A percentile compares a stretch with the other conserved stretches of the same genome.
phyloP scores from a whole-genome alignment of 169 alveolate species.

The Cryptosporidium felis region DNA sequence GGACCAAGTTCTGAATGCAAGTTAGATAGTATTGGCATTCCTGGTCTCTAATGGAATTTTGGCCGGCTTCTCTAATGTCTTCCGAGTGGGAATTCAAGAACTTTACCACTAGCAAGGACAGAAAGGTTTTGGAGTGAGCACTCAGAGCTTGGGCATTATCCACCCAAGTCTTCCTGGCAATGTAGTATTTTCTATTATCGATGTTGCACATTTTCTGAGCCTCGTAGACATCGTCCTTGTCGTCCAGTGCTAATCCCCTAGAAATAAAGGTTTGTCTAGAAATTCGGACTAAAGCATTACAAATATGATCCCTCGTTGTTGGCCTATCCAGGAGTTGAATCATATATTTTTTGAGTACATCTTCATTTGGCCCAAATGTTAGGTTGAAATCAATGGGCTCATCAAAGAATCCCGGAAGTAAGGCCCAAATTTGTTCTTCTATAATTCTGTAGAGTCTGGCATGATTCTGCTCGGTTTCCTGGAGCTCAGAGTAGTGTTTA shows the following conservation, averaged over 20 bases:
- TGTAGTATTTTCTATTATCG: slow-evolving; percentile 28
- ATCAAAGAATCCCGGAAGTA: slow-evolving; percentile 60
- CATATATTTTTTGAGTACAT: slow-evolving; percentile 10
- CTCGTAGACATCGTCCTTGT: slow-evolving; percentile 5
- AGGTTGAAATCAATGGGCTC: slow-evolving; percentile 20
- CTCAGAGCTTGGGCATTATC: neutral
- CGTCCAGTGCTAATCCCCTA: neutral
- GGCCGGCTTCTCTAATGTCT: neutral
- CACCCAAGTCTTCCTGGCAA: slow-evolving; percentile 15
- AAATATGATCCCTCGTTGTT: slow-evolving; percentile 15
- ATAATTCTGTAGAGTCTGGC: slow-evolving; percentile 42
- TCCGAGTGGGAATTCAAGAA: slow-evolving; percentile 26
- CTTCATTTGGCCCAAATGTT: neutral
- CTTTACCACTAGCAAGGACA: slow-evolving; percentile 24
- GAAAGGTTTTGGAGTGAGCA: slow-evolving; percentile 2
- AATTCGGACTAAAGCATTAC: slow-evolving; percentile 37
- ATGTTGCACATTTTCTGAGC: slow-evolving; percentile 40
- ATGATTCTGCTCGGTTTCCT: slow-evolving; percentile 15
- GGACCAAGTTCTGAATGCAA: slow-evolving; percentile 55
- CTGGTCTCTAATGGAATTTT: neutral
- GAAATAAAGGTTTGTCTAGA: slow-evolving; percentile 62
- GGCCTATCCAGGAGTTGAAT: slow-evolving; percentile 34
- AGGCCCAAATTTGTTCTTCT: slow-evolving; percentile 68
- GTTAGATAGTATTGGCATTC: slow-evolving; percentile 37
- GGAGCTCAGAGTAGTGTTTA: neutral